Conservation (phyloP, 257 asterid species). For the Leptodermis oblonga region DNA sequence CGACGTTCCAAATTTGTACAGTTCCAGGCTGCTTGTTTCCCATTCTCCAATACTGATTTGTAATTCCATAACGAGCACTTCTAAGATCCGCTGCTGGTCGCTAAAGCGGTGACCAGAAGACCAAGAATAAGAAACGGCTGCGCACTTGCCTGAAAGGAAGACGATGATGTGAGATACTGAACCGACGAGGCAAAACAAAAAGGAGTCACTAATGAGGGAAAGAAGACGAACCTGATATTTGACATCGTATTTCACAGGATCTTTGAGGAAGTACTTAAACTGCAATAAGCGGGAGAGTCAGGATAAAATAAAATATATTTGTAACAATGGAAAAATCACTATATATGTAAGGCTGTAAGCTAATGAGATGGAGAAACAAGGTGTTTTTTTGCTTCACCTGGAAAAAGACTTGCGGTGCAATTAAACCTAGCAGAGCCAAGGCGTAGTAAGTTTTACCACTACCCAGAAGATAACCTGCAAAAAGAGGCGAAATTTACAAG, state of each 20-base stretch:
- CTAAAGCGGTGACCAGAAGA: conserved; percentile 82
- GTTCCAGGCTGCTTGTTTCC: background rate
- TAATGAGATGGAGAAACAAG: background rate
- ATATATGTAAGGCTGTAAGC: too few relatives aligned
- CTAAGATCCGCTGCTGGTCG: conserved; percentile 63
- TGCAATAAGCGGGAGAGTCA: conserved; percentile 16
- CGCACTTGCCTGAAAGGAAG: conserved; percentile 79
- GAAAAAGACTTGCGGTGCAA: conserved; percentile 86
- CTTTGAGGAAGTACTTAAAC: conserved; percentile 52
- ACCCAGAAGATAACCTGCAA: conserved; percentile 88
- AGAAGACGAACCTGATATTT: conserved; percentile 70
- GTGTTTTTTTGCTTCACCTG: conserved; percentile 52
- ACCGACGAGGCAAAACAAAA: background rate
- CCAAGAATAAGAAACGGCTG: conserved; percentile 95
- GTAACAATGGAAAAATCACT: background rate
- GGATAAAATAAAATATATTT: background rate
- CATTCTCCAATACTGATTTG: background rate
- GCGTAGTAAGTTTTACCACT: conserved; percentile 86
- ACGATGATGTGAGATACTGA: too few relatives aligned
- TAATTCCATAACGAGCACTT: background rate
- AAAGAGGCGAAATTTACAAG: background rate
- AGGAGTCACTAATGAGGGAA: background rate
- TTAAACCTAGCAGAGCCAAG: conserved; percentile 73
- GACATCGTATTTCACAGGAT: conserved; percentile 45
- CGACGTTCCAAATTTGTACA: background rate